Evolutionary conservation across 768 basidiomycete species (phyloP).

Genomic region (Tylopilus vinaceipallidus): DNA sequence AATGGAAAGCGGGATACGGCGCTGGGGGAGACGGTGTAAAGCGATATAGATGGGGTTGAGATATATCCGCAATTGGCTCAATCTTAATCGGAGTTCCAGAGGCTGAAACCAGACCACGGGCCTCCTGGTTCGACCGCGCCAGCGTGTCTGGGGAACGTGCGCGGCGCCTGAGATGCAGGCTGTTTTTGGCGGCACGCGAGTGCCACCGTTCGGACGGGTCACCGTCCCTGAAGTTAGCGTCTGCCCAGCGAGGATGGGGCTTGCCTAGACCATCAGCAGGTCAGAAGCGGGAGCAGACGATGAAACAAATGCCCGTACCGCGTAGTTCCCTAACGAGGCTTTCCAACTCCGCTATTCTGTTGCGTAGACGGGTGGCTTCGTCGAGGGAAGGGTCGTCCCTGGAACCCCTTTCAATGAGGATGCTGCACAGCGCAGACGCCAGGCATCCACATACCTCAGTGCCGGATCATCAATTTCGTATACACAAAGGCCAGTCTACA

Average conservation of each 20-base stretch:
- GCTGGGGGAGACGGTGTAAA: conserved; percentile 63
- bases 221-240: conserved; percentile 72
- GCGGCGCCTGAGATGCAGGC: conserved; percentile 43
- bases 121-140: conserved; percentile 34
- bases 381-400: conserved; percentile 88
- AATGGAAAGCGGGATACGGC: conserved; percentile 52
- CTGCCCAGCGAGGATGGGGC: conserved; percentile 86
- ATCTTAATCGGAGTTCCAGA: conserved; percentile 67
- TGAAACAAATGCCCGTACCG: conserved; percentile 42
- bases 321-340: conserved; percentile 86
- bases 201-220: conserved; percentile 87
- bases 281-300: conserved; percentile 6
- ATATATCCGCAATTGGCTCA: conserved; percentile 52
- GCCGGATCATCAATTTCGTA: conserved; percentile 93
- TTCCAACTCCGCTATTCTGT: conserved; percentile 90
- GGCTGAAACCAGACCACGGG: conserved; percentile 40
- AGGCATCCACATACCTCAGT: conserved; percentile 48
- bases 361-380: conserved; percentile 81
- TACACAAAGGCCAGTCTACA: conserved; percentile 87
- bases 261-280: conserved; percentile 50
- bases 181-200: conserved; percentile 73
- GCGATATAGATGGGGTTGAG: conserved; percentile 58
- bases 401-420: conserved; percentile 6
- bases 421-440: neutral
- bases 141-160: conserved; percentile 37